These are phyloP conservation scores for Andrographis paniculata DNA, from an alignment of 305 asterid species.

Conservation along the genomic window DNA sequence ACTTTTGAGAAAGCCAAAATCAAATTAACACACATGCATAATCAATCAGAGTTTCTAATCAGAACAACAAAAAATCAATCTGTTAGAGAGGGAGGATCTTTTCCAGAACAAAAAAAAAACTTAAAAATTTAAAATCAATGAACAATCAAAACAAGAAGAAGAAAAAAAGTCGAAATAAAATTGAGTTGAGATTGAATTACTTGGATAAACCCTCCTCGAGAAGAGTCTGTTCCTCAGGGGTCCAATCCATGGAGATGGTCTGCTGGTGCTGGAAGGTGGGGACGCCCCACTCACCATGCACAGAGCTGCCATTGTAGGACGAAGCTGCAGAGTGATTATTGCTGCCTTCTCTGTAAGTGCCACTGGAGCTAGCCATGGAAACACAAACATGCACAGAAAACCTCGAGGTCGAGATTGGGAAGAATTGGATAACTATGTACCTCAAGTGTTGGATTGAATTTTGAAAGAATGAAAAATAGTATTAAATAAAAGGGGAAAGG, in stretches of 20 bases:
- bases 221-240: conserved; percentile 60
- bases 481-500: too few species aligned
- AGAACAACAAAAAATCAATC: too few species aligned
- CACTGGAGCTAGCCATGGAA: conserved; percentile 39
- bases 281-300: conserved; percentile 50
- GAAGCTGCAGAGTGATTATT: conserved; percentile 22
- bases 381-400: conserved; percentile 25
- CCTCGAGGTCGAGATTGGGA: too few species aligned
- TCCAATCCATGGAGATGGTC: conserved; percentile 82
- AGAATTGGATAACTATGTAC: not conserved
- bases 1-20: too few species aligned
- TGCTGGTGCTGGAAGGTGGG: conserved; percentile 71
- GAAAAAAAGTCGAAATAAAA: not conserved
- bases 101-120: not conserved
- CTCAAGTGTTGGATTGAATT: not conserved
- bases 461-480: not conserved
- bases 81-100: too few species aligned
- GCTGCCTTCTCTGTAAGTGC: conserved; percentile 29
- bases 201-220: conserved; percentile 60
- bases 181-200: too few species aligned
- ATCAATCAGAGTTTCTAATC: too few species aligned
- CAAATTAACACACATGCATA: too few species aligned
- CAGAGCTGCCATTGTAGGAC: conserved; percentile 28
- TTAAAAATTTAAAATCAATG: conserved; percentile 5
- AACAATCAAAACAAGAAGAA: not conserved